phyloP scores from a whole-genome alignment of 495 filamentous ascomycete species.

The Chaetomidium leptoderma region DNA sequence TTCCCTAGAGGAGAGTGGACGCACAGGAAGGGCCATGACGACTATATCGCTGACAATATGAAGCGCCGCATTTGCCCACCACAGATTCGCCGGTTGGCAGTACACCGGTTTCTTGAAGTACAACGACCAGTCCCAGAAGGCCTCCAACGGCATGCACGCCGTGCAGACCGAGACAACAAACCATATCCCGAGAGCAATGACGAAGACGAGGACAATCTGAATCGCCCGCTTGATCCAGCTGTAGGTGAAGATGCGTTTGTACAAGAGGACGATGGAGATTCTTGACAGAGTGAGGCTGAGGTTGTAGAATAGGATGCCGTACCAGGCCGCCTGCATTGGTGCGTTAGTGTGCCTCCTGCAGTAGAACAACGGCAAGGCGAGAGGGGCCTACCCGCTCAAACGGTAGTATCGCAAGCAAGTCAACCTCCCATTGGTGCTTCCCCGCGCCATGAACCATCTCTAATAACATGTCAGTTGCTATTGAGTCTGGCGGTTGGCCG shows the following conservation, averaged over 20 bases:
- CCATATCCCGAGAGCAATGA: slow-evolving; percentile 26
- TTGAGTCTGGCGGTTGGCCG: background rate
- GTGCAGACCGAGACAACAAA: slow-evolving; percentile 26
- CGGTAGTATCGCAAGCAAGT: slow-evolving; percentile 12
- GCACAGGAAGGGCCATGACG: slow-evolving; percentile 29
- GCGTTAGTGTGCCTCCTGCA: background rate
- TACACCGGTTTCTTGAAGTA: slow-evolving; percentile 21
- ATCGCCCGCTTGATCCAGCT: slow-evolving; percentile 26
- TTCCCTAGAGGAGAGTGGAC: background rate
- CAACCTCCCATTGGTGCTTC: slow-evolving; percentile 25
- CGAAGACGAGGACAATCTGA: slow-evolving; percentile 22
- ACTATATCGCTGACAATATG: slow-evolving; percentile 27
- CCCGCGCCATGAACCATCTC: slow-evolving; percentile 27
- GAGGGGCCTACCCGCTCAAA: slow-evolving; percentile 21
- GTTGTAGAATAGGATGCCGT: slow-evolving; percentile 31
- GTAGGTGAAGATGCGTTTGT: slow-evolving; percentile 32
- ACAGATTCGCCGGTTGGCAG: slow-evolving; percentile 28
- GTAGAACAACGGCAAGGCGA: background rate
- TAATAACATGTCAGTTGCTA: slow-evolving; percentile 3
- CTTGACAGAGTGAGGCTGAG: slow-evolving; percentile 28
- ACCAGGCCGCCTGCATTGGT: slow-evolving; percentile 21
- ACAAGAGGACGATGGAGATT: slow-evolving; percentile 32
- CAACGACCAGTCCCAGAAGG: slow-evolving; percentile 32
- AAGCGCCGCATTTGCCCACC: slow-evolving; percentile 30
- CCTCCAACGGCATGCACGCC: slow-evolving; percentile 29